Percentiles rank a stretch among this genome's conserved stretches.
Conservation (phyloP, 352 stramenopile genomes). For the Phytophthora agathidicida region DNA sequence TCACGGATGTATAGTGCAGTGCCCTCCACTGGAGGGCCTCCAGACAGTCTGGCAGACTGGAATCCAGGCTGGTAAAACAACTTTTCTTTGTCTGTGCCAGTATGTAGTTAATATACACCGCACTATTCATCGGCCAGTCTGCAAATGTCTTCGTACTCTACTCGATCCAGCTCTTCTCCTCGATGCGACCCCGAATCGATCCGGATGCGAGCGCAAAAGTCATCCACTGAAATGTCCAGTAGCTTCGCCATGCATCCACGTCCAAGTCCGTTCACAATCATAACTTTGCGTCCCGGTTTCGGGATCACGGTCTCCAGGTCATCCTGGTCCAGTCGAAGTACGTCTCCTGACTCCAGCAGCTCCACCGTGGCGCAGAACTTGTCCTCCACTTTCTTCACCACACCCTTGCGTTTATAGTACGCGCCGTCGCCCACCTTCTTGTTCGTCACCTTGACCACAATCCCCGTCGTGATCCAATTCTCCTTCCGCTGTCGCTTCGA, state of each 20-base stretch:
- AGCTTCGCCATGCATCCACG: slow-evolving; percentile 65
- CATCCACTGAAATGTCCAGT: slow-evolving; percentile 71
- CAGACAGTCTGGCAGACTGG: too few species aligned
- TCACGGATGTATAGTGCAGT: too few species aligned
- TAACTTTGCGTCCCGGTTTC: slow-evolving; percentile 66
- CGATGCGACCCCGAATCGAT: slow-evolving; percentile 66
- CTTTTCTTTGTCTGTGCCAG: too few species aligned
- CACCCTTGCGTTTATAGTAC: slow-evolving; percentile 92
- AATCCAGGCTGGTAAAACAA: too few species aligned
- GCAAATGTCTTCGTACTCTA: slow-evolving; percentile 90
- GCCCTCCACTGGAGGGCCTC: too few species aligned
- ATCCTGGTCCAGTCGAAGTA: slow-evolving; percentile 87
- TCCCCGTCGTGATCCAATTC: slow-evolving; percentile 91
- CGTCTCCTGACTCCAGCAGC: slow-evolving; percentile 82
- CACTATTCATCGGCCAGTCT: slow-evolving; percentile 55
- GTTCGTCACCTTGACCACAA: slow-evolving; percentile 95
- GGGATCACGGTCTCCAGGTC: slow-evolving; percentile 92
- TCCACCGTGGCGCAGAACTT: slow-evolving; percentile 83
- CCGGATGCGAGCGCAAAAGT: slow-evolving; percentile 70
- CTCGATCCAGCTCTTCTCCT: slow-evolving; percentile 65
- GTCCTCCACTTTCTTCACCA: slow-evolving; percentile 79
- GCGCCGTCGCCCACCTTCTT: slow-evolving; percentile 89
- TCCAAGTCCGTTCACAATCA: slow-evolving; percentile 79
- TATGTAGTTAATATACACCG: too few species aligned
- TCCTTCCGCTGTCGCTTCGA: slow-evolving; percentile 63